Evolutionary conservation across 257 asterid genomes (phyloP).

Genomic region (Gentiana straminea): DNA sequence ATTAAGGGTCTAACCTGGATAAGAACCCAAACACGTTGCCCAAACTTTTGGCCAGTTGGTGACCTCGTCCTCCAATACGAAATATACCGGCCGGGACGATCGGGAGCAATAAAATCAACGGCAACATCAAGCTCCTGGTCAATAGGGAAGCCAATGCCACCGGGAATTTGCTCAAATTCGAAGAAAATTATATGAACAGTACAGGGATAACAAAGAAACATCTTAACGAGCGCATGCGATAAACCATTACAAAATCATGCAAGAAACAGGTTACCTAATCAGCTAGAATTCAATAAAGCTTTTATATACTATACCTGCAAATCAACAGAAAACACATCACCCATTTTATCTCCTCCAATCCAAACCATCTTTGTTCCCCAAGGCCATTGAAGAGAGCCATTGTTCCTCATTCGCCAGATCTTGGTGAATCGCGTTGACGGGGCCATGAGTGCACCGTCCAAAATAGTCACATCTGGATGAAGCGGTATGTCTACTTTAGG

Average conservation of each 20-base stretch:
- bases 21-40: conserved; percentile 95
- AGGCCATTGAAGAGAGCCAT: conserved; percentile 67
- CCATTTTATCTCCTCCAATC: conserved; percentile 79
- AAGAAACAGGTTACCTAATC: no score
- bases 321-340: conserved; percentile 36
- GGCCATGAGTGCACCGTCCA: conserved; percentile 77
- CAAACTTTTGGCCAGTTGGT: conserved; percentile 81
- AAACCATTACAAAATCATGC: no score
- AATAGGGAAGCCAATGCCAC: conserved; percentile 33
- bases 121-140: conserved; percentile 67
- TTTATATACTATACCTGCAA: no score
- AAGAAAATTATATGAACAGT: conserved; percentile 27
- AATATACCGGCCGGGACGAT: conserved; percentile 65
- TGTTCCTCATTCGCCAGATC: conserved; percentile 96
- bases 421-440: conserved; percentile 77
- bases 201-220: no score
- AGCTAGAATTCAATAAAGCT: no score
- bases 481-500: conserved; percentile 60
- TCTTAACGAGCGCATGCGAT: no score
- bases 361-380: conserved; percentile 69
- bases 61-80: conserved; percentile 92
- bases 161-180: conserved; percentile 36
- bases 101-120: conserved; percentile 75
- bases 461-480: conserved; percentile 64
- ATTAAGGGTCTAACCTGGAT: no score